Evolutionary conservation across 257 asterid species (phyloP), one percentile per base, ranked within the genome.

Genomic region (Leptodermis oblonga): DNA sequence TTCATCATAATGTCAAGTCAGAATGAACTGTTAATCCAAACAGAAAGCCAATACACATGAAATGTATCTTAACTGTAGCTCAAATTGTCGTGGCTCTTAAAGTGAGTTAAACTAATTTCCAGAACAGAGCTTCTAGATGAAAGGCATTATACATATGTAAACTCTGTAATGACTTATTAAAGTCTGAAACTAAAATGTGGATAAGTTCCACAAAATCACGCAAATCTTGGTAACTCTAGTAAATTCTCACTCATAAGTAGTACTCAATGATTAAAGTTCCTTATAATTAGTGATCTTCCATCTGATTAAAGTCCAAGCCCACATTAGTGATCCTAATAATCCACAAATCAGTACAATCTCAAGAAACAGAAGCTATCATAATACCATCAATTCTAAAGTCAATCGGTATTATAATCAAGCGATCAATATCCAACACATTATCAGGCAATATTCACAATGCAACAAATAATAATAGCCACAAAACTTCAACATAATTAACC

Each of bases 401-500:
- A 36, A 6, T 34, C 12, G 4, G 45, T 9, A 23, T 4, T 14
- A 41, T 14, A 20, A 34, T 8, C 6, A 54, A 17, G 12, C 28
- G 17, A 71, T 23, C 22, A 15, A 42, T 34, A 62, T 61, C 43
- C 33, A 70, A 37, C 56, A 39, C 9, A 52, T 30, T 26, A 18
- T 26, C 28, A 33, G 18, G 14, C 4, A 46, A 12, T 12, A 68
- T 18, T 26, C 37, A n/a, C 14, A 51, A 65, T 1, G 15, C 43
- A 70, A 71, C 13, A 48, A 53, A 70, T 25, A 53, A 34, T 34
- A 71, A 42, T 54, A 55, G 58, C 13, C 33, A 66, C 33, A 18
- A 67, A 49, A 20, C 43, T 15, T 34, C 15, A 18, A 7, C n/a
- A 66, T 22, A 49, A 48, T 31, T 34, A 67, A 37, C 48, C 34